Percentiles rank a stretch among this genome's conserved stretches.
Evolutionary conservation across 1,139 yeast species (phyloP).

Genomic region (Saccharomyces hybrid): DNA sequence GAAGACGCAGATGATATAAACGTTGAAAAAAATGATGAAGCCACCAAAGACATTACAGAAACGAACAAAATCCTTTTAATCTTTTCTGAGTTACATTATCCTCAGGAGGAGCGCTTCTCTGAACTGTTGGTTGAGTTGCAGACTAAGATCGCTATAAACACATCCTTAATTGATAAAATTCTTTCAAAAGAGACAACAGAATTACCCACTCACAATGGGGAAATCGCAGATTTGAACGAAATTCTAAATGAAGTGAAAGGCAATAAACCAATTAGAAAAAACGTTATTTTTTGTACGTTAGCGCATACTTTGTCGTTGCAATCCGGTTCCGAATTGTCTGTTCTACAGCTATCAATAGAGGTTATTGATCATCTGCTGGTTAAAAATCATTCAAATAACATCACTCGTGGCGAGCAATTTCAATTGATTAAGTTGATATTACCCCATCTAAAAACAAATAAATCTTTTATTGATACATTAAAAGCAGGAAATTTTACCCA

Average conservation of each 20-base stretch:
- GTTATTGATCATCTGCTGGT: constrained; percentile 7
- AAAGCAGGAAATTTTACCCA: constrained; percentile 28
- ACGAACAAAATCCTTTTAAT: background rate
- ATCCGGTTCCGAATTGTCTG: constrained; percentile 1
- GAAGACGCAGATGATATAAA: constrained; percentile 2
- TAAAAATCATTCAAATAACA: constrained; percentile 1
- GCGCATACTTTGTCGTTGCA: constrained; percentile 1
- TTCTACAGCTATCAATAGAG: constrained; percentile 8
- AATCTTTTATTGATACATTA: constrained; percentile 14
- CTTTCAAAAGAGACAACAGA: background rate
- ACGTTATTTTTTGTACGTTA: constrained; percentile 2
- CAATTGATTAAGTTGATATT: constrained; percentile 5
- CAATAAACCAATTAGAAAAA: background rate
- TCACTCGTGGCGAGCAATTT: background rate
- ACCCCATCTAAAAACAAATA: constrained; percentile 15
- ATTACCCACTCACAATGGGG: background rate
- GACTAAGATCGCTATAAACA: background rate
- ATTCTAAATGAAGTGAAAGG: constrained; percentile 2
- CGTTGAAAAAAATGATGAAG: background rate
- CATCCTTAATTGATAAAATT: background rate
- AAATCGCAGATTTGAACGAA: background rate
- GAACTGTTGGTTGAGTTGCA: constrained; percentile 1
- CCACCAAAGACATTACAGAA: background rate
- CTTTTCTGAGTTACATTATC: constrained; percentile 1
- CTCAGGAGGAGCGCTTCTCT: constrained; percentile 4